phyloP scores from a whole-genome alignment of 176 grass and related monocot genomes.

The Triticum monococcum region DNA sequence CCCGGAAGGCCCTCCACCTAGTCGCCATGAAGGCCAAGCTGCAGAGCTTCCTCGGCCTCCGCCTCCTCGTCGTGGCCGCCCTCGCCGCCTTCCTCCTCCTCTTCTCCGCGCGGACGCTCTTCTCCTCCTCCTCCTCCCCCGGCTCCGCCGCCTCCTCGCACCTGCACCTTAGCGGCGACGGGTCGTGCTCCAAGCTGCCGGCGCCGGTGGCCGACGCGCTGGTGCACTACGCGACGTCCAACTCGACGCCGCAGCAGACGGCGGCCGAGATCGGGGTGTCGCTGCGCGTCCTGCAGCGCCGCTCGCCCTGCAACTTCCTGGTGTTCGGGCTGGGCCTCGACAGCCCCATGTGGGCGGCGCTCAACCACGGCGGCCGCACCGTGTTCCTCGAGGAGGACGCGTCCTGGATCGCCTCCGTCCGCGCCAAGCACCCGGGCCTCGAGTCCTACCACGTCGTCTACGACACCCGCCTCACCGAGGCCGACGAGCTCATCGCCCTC shows the following conservation, averaged over 20 bases:
- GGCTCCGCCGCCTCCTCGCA: neutral
- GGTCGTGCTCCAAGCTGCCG: slow-evolving; percentile 12
- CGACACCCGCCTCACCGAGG: slow-evolving; percentile 50
- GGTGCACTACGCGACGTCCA: slow-evolving; percentile 55
- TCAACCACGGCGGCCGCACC: slow-evolving; percentile 86
- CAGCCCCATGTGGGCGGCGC: slow-evolving; percentile 77
- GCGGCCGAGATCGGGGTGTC: slow-evolving; percentile 49
- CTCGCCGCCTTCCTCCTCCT: slow-evolving; percentile 37
- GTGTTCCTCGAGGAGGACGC: slow-evolving; percentile 97
- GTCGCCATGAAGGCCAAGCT: slow-evolving; percentile 39
- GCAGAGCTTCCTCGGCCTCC: slow-evolving; percentile 23
- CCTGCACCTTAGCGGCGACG: neutral
- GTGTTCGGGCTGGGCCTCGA: slow-evolving; percentile 64
- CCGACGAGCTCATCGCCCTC: slow-evolving; percentile 36
- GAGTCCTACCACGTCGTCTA: slow-evolving; percentile 81
- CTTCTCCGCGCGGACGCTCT: slow-evolving; percentile 33
- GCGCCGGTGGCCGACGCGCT: slow-evolving; percentile 44
- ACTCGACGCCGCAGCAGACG: slow-evolving; percentile 58
- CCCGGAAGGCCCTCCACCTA: slow-evolving; percentile 38
- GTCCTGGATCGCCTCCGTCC: slow-evolving; percentile 63
- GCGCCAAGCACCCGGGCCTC: slow-evolving; percentile 36
- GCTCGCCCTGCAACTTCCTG: slow-evolving; percentile 69
- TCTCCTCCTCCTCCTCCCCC: neutral
- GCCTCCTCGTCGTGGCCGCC: slow-evolving; percentile 21
- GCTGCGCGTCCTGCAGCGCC: slow-evolving; percentile 39